Conservation (phyloP, 1,284 basidiomycete genomes). For the Microbotryum scabiosae region DNA sequence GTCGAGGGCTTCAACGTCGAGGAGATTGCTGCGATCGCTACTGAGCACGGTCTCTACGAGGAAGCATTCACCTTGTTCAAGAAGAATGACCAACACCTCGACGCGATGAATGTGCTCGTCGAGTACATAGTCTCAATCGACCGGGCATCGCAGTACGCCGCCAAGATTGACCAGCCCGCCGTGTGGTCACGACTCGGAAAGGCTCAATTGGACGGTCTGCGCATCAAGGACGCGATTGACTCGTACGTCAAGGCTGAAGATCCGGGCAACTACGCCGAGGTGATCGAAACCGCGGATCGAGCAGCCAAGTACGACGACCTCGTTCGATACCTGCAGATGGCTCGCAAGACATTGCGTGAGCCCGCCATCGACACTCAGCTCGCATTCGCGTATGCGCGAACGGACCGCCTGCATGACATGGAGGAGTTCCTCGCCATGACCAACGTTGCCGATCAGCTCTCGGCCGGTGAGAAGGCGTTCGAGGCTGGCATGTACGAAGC, state of each 20-base stretch:
- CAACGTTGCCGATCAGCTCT: slow-evolving; percentile 78
- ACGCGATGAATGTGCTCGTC: slow-evolving; percentile 95
- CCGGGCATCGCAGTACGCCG: slow-evolving; percentile 90
- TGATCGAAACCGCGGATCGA: slow-evolving; percentile 91
- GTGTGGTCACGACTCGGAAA: slow-evolving; percentile 97
- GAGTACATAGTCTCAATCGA: slow-evolving; percentile 98
- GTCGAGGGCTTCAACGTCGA: slow-evolving; percentile 88
- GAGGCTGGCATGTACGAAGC: slow-evolving; percentile 97
- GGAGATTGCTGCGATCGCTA: slow-evolving; percentile 95
- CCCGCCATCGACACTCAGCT: slow-evolving; percentile 97
- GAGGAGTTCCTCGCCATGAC: slow-evolving; percentile 99
- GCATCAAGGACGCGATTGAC: slow-evolving; percentile 97
- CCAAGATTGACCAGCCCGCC: slow-evolving; percentile 91
- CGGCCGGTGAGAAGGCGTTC: slow-evolving; percentile 93
- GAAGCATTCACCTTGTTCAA: slow-evolving; percentile 95
- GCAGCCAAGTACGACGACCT: slow-evolving; percentile 98
- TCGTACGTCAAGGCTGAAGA: slow-evolving; percentile 99
- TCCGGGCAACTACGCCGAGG: slow-evolving; percentile 88
- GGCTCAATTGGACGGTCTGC: slow-evolving; percentile 96
- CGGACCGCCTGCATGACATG: slow-evolving; percentile 95
- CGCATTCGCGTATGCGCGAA: slow-evolving; percentile 94
- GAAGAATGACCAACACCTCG: slow-evolving; percentile 85
- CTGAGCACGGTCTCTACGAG: slow-evolving; percentile 90
- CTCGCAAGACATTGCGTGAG: slow-evolving; percentile 93
- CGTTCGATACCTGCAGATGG: slow-evolving; percentile 97